phyloP scores from a whole-genome alignment of 2,329 filamentous ascomycete species.

The Waltergamsia citrina region DNA sequence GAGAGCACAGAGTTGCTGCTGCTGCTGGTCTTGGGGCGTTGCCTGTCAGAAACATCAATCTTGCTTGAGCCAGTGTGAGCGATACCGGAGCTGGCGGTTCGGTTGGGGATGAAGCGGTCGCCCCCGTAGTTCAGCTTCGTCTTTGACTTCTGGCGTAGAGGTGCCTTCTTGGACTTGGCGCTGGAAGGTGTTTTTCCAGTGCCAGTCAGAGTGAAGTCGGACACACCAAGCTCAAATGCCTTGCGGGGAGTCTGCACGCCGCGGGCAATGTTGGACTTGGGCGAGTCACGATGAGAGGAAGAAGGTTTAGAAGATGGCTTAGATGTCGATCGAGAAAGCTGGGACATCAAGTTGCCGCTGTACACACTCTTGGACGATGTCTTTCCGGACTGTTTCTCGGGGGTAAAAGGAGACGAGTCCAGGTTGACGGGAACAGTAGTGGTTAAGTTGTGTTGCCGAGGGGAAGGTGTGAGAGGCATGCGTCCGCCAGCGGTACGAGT shows the following conservation, averaged over 20 bases:
- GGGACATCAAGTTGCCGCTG: slow-evolving; percentile 67
- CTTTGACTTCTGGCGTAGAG: slow-evolving; percentile 56
- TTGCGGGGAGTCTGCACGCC: slow-evolving; percentile 68
- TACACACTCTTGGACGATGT: slow-evolving; percentile 63
- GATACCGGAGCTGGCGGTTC: slow-evolving; percentile 80
- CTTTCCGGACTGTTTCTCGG: slow-evolving; percentile 47
- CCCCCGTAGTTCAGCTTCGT: slow-evolving; percentile 72
- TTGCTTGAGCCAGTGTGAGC: slow-evolving; percentile 75
- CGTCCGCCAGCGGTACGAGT: slow-evolving; percentile 88
- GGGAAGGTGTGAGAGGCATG: slow-evolving; percentile 89
- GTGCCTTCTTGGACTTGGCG: slow-evolving; percentile 45
- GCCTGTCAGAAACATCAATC: slow-evolving; percentile 61
- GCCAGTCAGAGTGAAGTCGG: slow-evolving; percentile 83
- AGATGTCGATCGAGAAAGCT: slow-evolving; percentile 59
- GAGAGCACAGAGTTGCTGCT: slow-evolving; percentile 69
- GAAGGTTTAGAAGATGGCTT: slow-evolving; percentile 37
- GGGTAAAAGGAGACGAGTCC: slow-evolving; percentile 69
- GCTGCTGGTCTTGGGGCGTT: slow-evolving; percentile 58
- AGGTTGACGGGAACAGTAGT: slow-evolving; percentile 39
- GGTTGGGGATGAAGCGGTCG: slow-evolving; percentile 95
- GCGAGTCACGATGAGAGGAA: slow-evolving; percentile 77
- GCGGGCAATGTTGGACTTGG: slow-evolving; percentile 91
- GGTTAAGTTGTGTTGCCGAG: slow-evolving; percentile 53
- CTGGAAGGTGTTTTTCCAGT: slow-evolving; percentile 56
- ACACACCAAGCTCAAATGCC: slow-evolving; percentile 78